Percentiles rank a stretch among this genome's conserved stretches.
These are phyloP conservation scores for Eucalyptus marginata DNA, from an alignment of 345 rosid species.

Conservation along the genomic window DNA sequence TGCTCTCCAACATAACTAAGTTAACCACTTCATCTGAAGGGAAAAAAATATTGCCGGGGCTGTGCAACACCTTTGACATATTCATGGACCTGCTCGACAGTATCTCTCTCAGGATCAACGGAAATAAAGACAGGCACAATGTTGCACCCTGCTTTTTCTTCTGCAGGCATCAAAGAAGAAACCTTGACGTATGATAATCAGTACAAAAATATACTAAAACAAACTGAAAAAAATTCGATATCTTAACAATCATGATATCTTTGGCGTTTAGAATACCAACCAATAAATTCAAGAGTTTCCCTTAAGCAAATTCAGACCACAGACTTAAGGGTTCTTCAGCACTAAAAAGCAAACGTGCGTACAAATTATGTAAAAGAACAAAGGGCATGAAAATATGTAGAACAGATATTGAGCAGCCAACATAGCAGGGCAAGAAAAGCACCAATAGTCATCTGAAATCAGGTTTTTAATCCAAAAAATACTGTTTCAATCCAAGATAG, in stretches of 20 bases:
- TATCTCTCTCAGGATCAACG: slow-evolving; percentile 96
- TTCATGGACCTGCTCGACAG: slow-evolving; percentile 81
- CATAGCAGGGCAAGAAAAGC: neutral
- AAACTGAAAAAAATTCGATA: neutral
- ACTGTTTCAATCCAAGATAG: neutral
- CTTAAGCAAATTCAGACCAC: neutral
- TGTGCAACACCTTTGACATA: slow-evolving; percentile 62
- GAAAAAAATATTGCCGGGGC: neutral
- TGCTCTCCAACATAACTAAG: neutral
- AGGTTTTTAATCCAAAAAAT: neutral
- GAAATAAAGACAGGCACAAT: slow-evolving; percentile 76
- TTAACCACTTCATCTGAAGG: neutral
- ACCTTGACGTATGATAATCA: neutral
- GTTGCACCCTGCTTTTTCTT: slow-evolving; percentile 62
- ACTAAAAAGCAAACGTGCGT: neutral
- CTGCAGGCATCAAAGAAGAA: slow-evolving; percentile 16
- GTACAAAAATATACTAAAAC: neutral
- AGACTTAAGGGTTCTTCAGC: too few species aligned
- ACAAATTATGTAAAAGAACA: neutral
- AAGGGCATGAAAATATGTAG: neutral
- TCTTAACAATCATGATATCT: neutral
- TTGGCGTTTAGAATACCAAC: neutral
- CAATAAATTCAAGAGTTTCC: neutral
- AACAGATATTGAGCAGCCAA: neutral
- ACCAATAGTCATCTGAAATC: neutral